Conservation (phyloP, 108 stramenopile genomes). For the Cyclotella kingstonii region DNA sequence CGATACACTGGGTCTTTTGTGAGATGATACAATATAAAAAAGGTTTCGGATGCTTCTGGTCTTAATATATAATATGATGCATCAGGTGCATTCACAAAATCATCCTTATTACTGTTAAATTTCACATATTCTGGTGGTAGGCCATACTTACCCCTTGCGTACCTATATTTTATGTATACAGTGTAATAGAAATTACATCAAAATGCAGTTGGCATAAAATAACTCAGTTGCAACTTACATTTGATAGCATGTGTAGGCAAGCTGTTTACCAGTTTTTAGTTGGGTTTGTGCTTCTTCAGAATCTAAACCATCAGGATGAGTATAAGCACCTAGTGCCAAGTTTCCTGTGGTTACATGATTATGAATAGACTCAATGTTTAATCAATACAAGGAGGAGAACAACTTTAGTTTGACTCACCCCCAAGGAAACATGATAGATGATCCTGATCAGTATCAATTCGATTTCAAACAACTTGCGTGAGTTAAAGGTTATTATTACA, state of each 20-base stretch:
- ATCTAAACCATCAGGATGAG: constrained; percentile 47
- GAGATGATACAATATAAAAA: constrained; percentile 49
- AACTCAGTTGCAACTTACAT: too few species aligned
- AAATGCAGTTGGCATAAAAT: background rate
- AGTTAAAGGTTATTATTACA: too few species aligned
- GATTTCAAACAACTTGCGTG: too few species aligned
- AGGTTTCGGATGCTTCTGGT: constrained; percentile 54
- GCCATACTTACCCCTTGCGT: constrained; percentile 39
- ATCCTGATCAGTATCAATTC: constrained; percentile 58
- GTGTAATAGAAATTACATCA: background rate
- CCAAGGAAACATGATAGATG: constrained; percentile 81
- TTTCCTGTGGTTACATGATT: constrained; percentile 10
- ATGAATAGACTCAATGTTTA: too few species aligned
- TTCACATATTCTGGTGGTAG: constrained; percentile 35
- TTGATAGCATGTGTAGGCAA: constrained; percentile 48
- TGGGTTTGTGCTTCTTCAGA: constrained; percentile 46
- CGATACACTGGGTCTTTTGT: constrained; percentile 50
- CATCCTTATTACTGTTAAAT: constrained; percentile 25
- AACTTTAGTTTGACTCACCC: constrained; percentile 32
- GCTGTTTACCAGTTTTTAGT: constrained; percentile 50
- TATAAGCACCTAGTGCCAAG: constrained; percentile 69
- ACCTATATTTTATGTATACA: constrained; percentile 5
- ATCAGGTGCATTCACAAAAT: constrained; percentile 40
- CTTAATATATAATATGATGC: constrained; percentile 57
- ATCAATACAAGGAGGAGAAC: too few species aligned